These are phyloP conservation scores for Candida mattraensis DNA, from an alignment of 805 yeast species.

Conservation along the genomic window DNA sequence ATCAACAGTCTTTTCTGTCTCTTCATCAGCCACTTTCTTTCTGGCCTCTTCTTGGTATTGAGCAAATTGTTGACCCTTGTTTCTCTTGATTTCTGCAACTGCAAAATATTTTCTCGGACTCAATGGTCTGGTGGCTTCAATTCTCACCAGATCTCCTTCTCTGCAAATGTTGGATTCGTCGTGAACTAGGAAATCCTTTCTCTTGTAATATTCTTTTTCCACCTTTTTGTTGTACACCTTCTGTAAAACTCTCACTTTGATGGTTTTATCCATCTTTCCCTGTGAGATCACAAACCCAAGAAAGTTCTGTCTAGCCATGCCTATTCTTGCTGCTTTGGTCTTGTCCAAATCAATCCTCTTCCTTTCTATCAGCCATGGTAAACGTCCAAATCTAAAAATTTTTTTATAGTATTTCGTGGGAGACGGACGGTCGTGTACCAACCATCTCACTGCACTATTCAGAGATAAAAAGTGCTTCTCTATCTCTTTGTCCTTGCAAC, in stretches of 20 bases:
- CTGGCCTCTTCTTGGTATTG: constrained; percentile 74
- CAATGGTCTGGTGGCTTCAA: constrained; percentile 83
- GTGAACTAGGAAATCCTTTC: constrained; percentile 87
- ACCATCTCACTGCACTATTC: too few species aligned
- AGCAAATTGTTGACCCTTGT: constrained; percentile 90
- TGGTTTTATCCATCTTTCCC: constrained; percentile 94
- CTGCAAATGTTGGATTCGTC: constrained; percentile 90
- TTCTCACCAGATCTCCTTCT: constrained; percentile 94
- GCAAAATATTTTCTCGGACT: constrained; percentile 84
- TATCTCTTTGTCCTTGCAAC: too few species aligned
- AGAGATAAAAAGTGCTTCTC: too few species aligned
- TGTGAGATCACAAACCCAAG: constrained; percentile 92
- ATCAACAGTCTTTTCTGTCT: constrained; percentile 50
- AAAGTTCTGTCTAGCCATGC: constrained; percentile 92
- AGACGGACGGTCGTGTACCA: constrained; percentile 7
- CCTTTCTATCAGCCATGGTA: neutral
- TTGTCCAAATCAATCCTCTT: neutral
- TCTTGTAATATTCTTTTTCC: constrained; percentile 71
- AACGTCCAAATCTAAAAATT: constrained; percentile 1
- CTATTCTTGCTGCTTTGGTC: too few species aligned
- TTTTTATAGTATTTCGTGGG: neutral
- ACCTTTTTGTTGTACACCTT: constrained; percentile 69
- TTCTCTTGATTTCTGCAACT: constrained; percentile 84
- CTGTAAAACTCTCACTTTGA: constrained; percentile 85
- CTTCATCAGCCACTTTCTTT: constrained; percentile 64